Evolutionary conservation across 108 stramenopile genomes (phyloP), one percentile per base, ranked within the genome.

Genomic region (Fistulifera solaris): DNA sequence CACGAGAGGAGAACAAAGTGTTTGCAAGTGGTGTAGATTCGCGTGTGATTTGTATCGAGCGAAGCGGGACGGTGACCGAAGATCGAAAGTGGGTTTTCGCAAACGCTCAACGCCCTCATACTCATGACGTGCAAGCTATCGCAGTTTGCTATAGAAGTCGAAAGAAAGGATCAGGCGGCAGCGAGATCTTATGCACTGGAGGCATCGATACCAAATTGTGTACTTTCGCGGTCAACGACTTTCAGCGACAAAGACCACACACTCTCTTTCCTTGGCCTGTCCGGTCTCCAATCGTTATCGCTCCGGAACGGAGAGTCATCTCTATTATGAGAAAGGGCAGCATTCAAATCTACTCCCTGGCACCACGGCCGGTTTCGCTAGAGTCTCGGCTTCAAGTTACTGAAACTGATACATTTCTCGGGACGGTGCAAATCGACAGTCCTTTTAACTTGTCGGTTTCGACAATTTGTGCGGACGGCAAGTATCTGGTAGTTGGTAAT

Each of bases 1-100:
- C 76, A 38, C 55, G 51, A 0, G 80, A 88, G 25, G 89, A 93
- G 58, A 73, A 69, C 27, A 76, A 76, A 27, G 58, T 97, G 4
- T 96, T 95, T 68, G 89, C 87, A 7, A 80, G 88, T 38, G 96
- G 95, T 7, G 70, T 96, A n/a, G 96, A 97, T 75, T 76, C 91
- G 27, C 78, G 88, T 46, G 88, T 95, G 21, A 66, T 89, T 51
- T 88, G 83, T 62, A 70, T 89, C 52, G 76, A 85, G 58, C 73
- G 94, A 15, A 22, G 28, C 46, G 24, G 18, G 16, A 11, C 24
- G 17, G 13, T 13, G 17, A 15, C 12, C 13, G 31, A 38, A 58
- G 54, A 49, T 40, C 70, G 75, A 27, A 69, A 66, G 46, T 97
- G 94, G 95, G 71, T 72, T 40, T 61, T 81, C 21, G 73, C 89